These are phyloP conservation scores for Spathaspora girioi DNA, from an alignment of 805 yeast genomes.

Conservation along the genomic window DNA sequence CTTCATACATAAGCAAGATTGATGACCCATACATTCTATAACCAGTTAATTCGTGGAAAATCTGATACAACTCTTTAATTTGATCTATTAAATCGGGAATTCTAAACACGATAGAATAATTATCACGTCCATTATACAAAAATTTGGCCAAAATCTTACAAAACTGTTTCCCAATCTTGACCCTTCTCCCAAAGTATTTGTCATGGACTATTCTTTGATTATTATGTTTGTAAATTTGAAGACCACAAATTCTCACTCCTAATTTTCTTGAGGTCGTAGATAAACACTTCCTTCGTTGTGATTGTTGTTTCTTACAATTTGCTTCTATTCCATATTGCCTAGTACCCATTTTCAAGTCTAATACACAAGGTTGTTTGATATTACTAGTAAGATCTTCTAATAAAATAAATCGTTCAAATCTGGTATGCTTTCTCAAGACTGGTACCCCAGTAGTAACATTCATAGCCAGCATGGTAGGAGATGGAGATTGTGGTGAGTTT, in stretches of 20 bases:
- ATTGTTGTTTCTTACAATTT: slow-evolving; percentile 57
- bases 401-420: slow-evolving; percentile 77
- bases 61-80: slow-evolving; percentile 52
- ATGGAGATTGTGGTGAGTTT: background rate
- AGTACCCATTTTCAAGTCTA: slow-evolving; percentile 97
- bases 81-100: slow-evolving; percentile 64
- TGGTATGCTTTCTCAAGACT: slow-evolving; percentile 39
- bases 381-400: slow-evolving; percentile 88
- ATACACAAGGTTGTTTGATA: slow-evolving; percentile 80
- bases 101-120: slow-evolving; percentile 58
- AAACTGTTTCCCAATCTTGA: slow-evolving; percentile 71
- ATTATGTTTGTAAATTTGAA: slow-evolving; percentile 54
- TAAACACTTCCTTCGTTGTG: slow-evolving; percentile 80
- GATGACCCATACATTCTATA: slow-evolving; percentile 93
- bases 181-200: slow-evolving; percentile 86
- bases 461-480: background rate
- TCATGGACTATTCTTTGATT: slow-evolving; percentile 49
- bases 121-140: slow-evolving; percentile 68
- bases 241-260: slow-evolving; percentile 93
- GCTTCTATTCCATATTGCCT: slow-evolving; percentile 98
- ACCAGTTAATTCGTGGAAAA: slow-evolving; percentile 57
- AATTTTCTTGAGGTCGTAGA: slow-evolving; percentile 74
- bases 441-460: slow-evolving; percentile 11
- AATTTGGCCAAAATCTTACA: slow-evolving; percentile 71
- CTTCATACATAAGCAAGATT: slow-evolving; percentile 85